Conservation (phyloP, 257 asterid genomes). For the Lavandula angustifolia region DNA sequence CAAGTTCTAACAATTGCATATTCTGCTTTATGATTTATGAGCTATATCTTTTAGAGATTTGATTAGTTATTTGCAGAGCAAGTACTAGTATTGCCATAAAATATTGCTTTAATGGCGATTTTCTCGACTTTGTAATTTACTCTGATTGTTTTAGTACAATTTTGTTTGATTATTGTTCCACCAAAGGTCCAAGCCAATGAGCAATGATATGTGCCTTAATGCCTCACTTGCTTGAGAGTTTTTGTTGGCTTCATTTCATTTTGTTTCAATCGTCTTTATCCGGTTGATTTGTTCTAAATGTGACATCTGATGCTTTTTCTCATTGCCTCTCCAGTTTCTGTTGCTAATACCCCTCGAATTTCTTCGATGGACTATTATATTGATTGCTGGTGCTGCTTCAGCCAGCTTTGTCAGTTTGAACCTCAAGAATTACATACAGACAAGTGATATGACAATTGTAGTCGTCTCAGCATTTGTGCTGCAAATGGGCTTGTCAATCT, state of each 20-base stretch:
- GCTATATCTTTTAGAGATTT: not conserved
- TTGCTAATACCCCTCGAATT: conserved; percentile 75
- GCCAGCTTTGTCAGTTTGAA: conserved; percentile 77
- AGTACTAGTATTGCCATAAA: not conserved
- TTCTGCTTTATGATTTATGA: not conserved
- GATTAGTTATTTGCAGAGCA: not conserved
- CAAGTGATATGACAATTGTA: conserved; percentile 53
- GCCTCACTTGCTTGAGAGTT: not conserved
- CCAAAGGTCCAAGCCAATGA: not conserved
- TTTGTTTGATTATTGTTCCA: not conserved
- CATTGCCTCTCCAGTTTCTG: conserved; percentile 53
- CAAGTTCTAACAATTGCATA: conserved; percentile 5
- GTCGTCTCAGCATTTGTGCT: conserved; percentile 72
- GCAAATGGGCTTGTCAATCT: conserved; percentile 82
- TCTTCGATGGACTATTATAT: conserved; percentile 71
- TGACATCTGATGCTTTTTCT: conserved; percentile 27
- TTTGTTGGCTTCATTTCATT: conserved; percentile 1
- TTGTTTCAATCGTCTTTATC: not conserved
- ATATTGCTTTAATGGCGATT: no score
- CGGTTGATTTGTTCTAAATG: conserved; percentile 6
- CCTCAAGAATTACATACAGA: conserved; percentile 62
- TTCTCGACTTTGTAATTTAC: no score
- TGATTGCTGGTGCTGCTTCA: conserved; percentile 67
- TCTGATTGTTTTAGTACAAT: not conserved
- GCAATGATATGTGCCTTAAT: conserved; percentile 9